Conservation (phyloP, 768 basidiomycete species). For the Suillus ampliporus region DNA sequence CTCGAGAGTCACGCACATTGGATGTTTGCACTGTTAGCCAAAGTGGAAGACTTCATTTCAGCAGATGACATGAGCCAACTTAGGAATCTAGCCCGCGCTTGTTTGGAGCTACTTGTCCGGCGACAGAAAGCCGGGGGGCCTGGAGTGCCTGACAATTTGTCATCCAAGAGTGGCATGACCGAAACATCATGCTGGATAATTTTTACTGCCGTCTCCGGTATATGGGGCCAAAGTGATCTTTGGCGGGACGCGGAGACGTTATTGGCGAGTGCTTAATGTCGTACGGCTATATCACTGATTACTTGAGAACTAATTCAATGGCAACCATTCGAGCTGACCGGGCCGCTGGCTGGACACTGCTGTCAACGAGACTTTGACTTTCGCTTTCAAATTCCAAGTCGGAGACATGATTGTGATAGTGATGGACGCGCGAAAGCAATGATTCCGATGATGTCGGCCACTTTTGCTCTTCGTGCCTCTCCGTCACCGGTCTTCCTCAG, state of each 20-base stretch:
- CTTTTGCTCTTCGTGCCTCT: not conserved
- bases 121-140: slow-evolving; percentile 20
- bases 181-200: slow-evolving; percentile 75
- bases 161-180: slow-evolving; percentile 39
- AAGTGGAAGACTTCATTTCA: slow-evolving; percentile 70
- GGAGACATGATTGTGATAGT: not conserved
- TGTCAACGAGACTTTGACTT: not conserved
- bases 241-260: slow-evolving; percentile 78
- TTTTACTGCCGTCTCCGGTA: slow-evolving; percentile 61
- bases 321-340: not conserved
- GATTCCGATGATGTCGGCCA: not conserved
- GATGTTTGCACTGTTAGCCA: slow-evolving; percentile 77
- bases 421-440: not conserved
- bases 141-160: not conserved
- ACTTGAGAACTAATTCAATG: not conserved
- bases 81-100: slow-evolving; percentile 77
- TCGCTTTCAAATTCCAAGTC: not conserved
- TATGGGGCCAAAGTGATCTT: slow-evolving; percentile 83
- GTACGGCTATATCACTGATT: not conserved
- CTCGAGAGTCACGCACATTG: slow-evolving; percentile 70
- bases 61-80: slow-evolving; percentile 81
- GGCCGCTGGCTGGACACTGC: too few species aligned
- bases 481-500: not conserved
- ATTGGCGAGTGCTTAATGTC: slow-evolving; percentile 33
- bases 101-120: slow-evolving; percentile 50